Base-by-base conservation (phyloP, 441 rosid species). In the Hura crepitans region DNA sequence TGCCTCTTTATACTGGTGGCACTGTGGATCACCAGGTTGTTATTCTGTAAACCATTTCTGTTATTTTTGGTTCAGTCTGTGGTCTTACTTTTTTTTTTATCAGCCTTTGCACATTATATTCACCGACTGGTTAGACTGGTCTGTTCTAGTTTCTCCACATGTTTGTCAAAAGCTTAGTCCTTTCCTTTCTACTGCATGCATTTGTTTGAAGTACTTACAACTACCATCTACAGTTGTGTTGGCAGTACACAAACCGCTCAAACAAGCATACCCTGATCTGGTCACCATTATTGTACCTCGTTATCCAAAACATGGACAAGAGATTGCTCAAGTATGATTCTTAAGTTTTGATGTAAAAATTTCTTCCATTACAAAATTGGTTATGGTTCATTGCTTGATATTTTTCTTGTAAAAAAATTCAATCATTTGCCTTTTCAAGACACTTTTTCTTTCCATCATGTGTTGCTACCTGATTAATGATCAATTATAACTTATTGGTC, bases 251-350 rank as follows among this genome's bases (percentile, higher is more conserved):
- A 68, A 78, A 64, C 63, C 75, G 74, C 89, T 94, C 73, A 65
- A 81, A 70, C 80, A 79, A 64, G 77, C 72, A 70, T 81, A 83
- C 83, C 84, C 90, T 23, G 82, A 85, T 73, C 75, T 88, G 37
- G 58, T 90, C 74, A 85, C 90, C 37, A 82, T 94, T 43, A 79
- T 92, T 63, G 97, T 82, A 66, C 97, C 99, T 76, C 91, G 97
- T 33, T 82, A 94, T 81, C 96, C 96, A 39, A 84, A 85, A 60
- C 92, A 86, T 77, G 97, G 89, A 65, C 81, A 70, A 75, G 82
- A 85, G 76, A 85, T 94, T 64, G 87, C 85, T 76, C 86, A 79
- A 77, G 99, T 92, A 89, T 49, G 86, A 47, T 74, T 63, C 68
- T 66, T 51, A 55, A 17, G 31, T 27, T 59, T 54, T 51, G 55